These are phyloP conservation scores for Aspergillus niger DNA, from an alignment of 2,329 filamentous ascomycete genomes.

Conservation along the genomic window DNA sequence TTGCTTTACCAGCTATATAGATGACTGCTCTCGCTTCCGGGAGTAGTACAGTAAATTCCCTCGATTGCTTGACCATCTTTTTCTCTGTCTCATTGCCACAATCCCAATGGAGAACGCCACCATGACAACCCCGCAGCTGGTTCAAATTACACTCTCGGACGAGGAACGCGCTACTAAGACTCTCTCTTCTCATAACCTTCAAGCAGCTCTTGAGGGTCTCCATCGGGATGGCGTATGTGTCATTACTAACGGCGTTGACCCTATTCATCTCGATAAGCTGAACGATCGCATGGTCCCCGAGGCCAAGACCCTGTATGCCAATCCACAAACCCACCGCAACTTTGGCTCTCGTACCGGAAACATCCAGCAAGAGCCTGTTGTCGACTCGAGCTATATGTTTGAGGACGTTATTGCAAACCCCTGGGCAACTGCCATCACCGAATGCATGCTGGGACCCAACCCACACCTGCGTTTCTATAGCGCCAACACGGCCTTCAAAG, in stretches of 20 bases:
- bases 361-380: conserved; percentile 46
- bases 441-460: conserved; percentile 42
- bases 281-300: conserved; percentile 34
- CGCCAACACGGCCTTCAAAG: conserved; percentile 45
- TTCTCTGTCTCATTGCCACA: neutral
- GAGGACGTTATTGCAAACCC: conserved; percentile 44
- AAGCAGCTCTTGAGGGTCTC: conserved; percentile 28
- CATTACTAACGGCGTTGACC: conserved; percentile 40
- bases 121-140: neutral
- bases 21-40: neutral
- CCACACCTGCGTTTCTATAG: conserved; percentile 43
- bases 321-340: conserved; percentile 28
- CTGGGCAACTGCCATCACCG: conserved; percentile 38
- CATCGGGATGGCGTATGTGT: conserved; percentile 43
- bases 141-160: neutral
- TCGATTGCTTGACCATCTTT: neutral
- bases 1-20: neutral
- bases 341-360: conserved; percentile 38
- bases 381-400: conserved; percentile 37
- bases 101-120: neutral
- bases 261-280: conserved; percentile 35
- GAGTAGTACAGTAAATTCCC: neutral
- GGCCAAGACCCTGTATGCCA: conserved; percentile 34
- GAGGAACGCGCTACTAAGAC: conserved; percentile 21
- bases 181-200: conserved; percentile 25